Base-by-base conservation (phyloP, 345 rosid species). In the Ceriops tagal region DNA sequence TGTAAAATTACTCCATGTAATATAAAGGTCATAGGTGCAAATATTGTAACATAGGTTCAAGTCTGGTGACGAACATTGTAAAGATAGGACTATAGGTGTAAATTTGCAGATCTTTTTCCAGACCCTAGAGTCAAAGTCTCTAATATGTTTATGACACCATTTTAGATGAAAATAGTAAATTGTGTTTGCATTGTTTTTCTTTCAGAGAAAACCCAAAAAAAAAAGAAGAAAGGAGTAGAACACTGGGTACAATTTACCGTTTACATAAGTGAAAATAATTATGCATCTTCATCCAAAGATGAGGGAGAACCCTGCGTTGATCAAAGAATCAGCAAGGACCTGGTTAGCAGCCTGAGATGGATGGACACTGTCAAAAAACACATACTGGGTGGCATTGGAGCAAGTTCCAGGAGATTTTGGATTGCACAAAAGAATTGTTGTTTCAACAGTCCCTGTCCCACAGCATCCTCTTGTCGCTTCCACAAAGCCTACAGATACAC, bases 301-400 rank as follows among this genome's bases (percentile, higher is more conserved):
- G 49, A 95, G 97, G 73, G 91, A 46, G 65, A 90, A n/a, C 27
- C 99, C 99, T 65, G 82, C 85, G 59, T 67, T 64, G 49, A 92
- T 65, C 77, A 95, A 72, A 8, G 89, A 68, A 77, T 75, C 85
- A 22, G 96, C 90, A 58, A 96, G 92, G 66, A 92, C 79, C 73
- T 92, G 81, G 75, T 96, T 92, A 35, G 97, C 90, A 61, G 97
- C 98, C 79, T 96, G 76, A 56, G 98, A 88, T 21, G 98, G 98
- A 77, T 95, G 99, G 39, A 92, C 91, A 73, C 92, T 83, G 80
- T 95, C 98, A 88, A 92, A 95, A 70, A 95, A 95, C 79, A 95
- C 93, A 75, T 87, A 90, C 75, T 87, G 85, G 22, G 85, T 76
- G 24, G 99, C 97, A 77, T 90, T 89, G 2, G 96, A 7, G 52